Percentiles rank a stretch among this genome's conserved stretches.
phyloP scores from a whole-genome alignment of 2,329 filamentous ascomycete species.

The Didymosphaeria variabile region DNA sequence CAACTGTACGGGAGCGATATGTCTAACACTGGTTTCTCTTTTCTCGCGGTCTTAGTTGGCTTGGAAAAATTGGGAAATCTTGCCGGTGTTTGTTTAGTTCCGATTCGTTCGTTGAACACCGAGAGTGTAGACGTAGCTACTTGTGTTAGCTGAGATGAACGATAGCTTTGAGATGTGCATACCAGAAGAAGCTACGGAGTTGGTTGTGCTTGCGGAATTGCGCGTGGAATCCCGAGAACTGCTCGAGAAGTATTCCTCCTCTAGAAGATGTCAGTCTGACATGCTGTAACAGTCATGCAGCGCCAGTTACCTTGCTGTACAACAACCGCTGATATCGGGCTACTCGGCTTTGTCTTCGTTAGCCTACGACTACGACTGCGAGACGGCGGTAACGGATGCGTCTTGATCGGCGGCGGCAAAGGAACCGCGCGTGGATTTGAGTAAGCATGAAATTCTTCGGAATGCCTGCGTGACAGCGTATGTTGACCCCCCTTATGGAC shows the following conservation, averaged over 20 bases:
- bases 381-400: background rate
- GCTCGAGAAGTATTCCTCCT: constrained; percentile 17
- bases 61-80: constrained; percentile 14
- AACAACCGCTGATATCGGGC: background rate
- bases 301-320: constrained; percentile 7
- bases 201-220: constrained; percentile 15
- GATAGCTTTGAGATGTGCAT: background rate
- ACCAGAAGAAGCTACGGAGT: constrained; percentile 16
- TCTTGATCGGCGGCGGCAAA: constrained; percentile 9
- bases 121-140: constrained; percentile 8
- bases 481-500: background rate
- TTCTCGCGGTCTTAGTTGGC: constrained; percentile 8
- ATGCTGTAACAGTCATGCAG: background rate
- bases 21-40: constrained; percentile 13
- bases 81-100: background rate
- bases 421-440: constrained; percentile 23
- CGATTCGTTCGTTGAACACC: constrained; percentile 1
- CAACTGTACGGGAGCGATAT: constrained; percentile 19
- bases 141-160: background rate
- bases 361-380: constrained; percentile 8
- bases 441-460: constrained; percentile 14
- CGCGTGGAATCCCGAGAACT: constrained; percentile 18
- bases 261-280: constrained; percentile 9
- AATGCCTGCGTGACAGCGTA: constrained; percentile 4
- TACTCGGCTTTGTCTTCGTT: constrained; percentile 6